Evolutionary conservation across 306 rosid species (phyloP).

Genomic region (Vigna radiata): DNA sequence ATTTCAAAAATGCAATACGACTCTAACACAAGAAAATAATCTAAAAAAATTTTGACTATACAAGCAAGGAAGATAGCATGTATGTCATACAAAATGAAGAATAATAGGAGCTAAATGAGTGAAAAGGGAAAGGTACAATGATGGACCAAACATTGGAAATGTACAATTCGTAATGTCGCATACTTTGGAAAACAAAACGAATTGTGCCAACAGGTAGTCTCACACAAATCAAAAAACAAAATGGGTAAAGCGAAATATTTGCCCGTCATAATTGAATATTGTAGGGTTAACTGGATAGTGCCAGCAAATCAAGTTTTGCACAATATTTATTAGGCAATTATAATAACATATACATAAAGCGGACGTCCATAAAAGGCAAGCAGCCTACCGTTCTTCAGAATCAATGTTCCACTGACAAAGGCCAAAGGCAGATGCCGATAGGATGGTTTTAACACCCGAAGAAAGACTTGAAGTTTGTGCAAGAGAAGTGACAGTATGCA

Average conservation of each 20-base stretch:
- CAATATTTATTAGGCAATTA: constrained; percentile 14
- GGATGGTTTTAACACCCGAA: constrained; percentile 55
- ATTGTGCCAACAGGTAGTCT: neutral
- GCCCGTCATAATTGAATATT: constrained; percentile 20
- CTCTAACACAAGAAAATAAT: neutral
- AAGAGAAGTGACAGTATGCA: constrained; percentile 80
- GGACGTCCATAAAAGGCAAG: constrained; percentile 33
- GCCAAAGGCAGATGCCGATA: constrained; percentile 90
- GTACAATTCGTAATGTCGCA: neutral
- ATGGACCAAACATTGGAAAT: constrained; percentile 11
- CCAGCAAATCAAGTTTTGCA: neutral
- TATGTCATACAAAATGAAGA: neutral
- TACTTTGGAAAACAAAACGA: constrained; percentile 12
- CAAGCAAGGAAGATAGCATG: neutral
- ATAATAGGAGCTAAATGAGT: neutral
- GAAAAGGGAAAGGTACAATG: constrained; percentile 6
- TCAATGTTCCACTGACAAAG: constrained; percentile 78
- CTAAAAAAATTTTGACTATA: constrained; percentile 10
- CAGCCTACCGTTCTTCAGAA: constrained; percentile 74
- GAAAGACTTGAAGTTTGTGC: constrained; percentile 55
- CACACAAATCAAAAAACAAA: neutral
- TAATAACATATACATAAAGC: constrained; percentile 6
- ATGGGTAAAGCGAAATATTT: neutral
- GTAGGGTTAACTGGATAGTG: neutral
- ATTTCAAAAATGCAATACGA: constrained; percentile 32